Evolutionary conservation across 2,329 filamentous ascomycete genomes (phyloP), one percentile per base, ranked within the genome.

Genomic region (Ciborinia camelliae): DNA sequence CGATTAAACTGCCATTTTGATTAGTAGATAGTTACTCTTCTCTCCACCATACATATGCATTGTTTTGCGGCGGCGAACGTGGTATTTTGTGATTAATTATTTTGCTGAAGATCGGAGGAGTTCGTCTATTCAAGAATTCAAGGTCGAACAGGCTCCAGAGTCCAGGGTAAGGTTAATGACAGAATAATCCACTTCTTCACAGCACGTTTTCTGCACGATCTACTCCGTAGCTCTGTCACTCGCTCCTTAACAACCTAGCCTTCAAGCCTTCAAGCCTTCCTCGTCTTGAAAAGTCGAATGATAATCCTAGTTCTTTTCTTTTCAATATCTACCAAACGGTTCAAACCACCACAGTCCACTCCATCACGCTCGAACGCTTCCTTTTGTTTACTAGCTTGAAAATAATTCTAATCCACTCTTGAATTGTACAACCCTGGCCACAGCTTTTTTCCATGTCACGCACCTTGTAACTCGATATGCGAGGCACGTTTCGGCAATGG

Each of bases 401-500:
- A 3, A 7, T 32, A 4, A n/a, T 48, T 50, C 20, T 20, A 48
- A 58, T 58, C 55, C 55, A 58, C 55, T 58, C 41, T 58, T 45
- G 55, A 53, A 32, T 43, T 39, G 59, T 43, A 53, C 18, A 30
- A 39, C 47, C 59, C 48, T 41, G 28, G 60, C 41, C 53, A 58
- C 15, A 32, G 5, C 37, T 35, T 50, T 35, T 52, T 41, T 26
- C 50, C 43, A 35, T 65, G 58, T 52, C 45, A 59, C 55, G 28
- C 26, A 59, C 55, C 55, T 59, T 58, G 41, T 35, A 58, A 47
- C 55, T 58, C 54, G 14, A 47, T 23, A 58, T 45, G 41, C 54
- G 41, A 65, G 50, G 63, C 55, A 65, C 48, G 63, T 65, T 65
- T 65, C 63, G 63, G 63, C 63, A 62, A 62, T 62, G 63, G 58